Evolutionary conservation across 1,284 basidiomycete genomes (phyloP).

Genomic region (Amylostereum areolatum): DNA sequence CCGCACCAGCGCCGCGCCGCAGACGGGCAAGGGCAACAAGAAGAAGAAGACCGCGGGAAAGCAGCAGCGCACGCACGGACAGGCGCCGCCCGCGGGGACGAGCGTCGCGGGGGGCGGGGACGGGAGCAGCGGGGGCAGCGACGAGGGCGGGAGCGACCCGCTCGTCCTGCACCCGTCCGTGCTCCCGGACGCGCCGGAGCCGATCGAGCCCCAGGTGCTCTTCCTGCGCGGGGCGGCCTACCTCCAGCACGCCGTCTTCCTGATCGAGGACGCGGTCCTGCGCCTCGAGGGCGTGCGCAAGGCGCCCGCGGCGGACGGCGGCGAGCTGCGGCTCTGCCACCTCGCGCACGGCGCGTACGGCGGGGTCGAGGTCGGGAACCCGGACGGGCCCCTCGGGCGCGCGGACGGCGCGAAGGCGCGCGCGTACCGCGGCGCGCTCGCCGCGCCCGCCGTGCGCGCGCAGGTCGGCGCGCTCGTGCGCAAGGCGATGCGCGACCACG

Average conservation of each 20-base stretch:
- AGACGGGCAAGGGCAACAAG: conserved; percentile 43
- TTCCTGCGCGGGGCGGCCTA: conserved; percentile 77
- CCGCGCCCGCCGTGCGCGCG: conserved; percentile 46
- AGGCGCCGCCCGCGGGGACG: conserved; percentile 59
- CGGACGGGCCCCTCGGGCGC: conserved; percentile 65
- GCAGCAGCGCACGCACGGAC: conserved; percentile 46
- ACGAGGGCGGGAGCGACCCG: conserved; percentile 44
- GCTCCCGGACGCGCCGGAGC: conserved; percentile 68
- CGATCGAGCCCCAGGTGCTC: conserved; percentile 74
- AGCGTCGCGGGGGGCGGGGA: conserved; percentile 37
- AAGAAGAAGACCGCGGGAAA: conserved; percentile 41
- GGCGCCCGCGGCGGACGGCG: conserved; percentile 48
- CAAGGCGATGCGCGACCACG: conserved; percentile 74
- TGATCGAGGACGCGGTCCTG: conserved; percentile 67
- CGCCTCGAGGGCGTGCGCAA: conserved; percentile 62
- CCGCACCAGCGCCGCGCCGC: conserved; percentile 27
- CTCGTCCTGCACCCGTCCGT: conserved; percentile 62
- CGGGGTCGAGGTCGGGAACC: conserved; percentile 70
- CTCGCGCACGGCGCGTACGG: conserved; percentile 63
- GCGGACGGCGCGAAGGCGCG: conserved; percentile 49
- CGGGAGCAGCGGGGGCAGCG: conserved; percentile 27
- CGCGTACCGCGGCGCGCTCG: conserved; percentile 56
- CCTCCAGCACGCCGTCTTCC: conserved; percentile 65
- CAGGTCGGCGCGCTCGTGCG: conserved; percentile 50
- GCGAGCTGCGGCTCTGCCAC: conserved; percentile 68